A percentile compares a stretch with the other conserved stretches of the same genome.
phyloP scores from a whole-genome alignment of 768 basidiomycete genomes.

The Brasilioporus rufonigricans region DNA sequence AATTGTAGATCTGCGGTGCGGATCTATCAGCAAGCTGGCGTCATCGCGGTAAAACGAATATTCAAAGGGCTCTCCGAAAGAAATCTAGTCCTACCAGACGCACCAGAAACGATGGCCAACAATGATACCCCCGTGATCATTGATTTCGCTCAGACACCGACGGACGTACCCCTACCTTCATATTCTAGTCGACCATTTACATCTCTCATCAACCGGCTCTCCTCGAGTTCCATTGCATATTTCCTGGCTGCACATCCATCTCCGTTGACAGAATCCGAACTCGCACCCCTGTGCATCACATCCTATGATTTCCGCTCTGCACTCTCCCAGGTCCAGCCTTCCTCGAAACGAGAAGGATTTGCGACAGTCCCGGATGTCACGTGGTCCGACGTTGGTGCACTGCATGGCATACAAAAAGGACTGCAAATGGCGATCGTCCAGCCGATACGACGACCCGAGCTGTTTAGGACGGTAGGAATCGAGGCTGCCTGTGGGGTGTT shows the following conservation, averaged over 20 bases:
- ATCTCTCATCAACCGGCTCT: not conserved
- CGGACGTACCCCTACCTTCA: too few species aligned
- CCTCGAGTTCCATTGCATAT: too few species aligned
- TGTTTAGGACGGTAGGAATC: not conserved
- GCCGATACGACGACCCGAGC: not conserved
- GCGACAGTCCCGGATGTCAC: not conserved
- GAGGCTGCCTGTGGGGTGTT: too few species aligned
- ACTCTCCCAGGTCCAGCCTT: not conserved
- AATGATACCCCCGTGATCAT: too few species aligned
- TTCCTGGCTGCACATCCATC: too few species aligned
- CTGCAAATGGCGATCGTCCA: too few species aligned
- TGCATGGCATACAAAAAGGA: not conserved
- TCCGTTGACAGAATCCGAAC: too few species aligned
- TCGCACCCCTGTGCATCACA: too few species aligned
- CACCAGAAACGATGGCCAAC: too few species aligned
- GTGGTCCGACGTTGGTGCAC: not conserved
- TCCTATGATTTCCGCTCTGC: too few species aligned
- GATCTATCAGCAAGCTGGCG: not conserved
- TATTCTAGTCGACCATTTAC: not conserved
- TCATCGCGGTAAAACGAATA: not conserved
- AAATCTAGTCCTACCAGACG: not conserved
- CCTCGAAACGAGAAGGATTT: not conserved
- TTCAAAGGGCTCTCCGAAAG: not conserved
- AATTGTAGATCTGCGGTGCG: too few species aligned
- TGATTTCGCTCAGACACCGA: too few species aligned